Evolutionary conservation across 805 yeast genomes (phyloP).

Genomic region (Saccharomycopsis sp.): DNA sequence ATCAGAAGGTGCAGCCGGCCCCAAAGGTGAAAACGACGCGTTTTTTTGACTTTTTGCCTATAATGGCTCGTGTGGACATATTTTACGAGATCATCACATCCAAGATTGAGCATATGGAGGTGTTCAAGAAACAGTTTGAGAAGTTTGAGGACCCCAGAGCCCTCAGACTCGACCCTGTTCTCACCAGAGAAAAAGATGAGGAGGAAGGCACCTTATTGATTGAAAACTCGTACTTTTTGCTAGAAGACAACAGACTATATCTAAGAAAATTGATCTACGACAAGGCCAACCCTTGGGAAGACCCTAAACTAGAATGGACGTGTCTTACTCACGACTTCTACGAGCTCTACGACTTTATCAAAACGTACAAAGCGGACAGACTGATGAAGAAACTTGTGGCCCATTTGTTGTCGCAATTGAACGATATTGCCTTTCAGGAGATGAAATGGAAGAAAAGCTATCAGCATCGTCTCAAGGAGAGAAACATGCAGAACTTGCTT

Average conservation of each 20-base stretch:
- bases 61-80: conserved; percentile 44
- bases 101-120: conserved; percentile 37
- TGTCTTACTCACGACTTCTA: conserved; percentile 40
- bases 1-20: background rate
- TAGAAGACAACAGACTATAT: conserved; percentile 50
- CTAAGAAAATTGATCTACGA: conserved; percentile 28
- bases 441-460: conserved; percentile 47
- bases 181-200: conserved; percentile 17
- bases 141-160: conserved; percentile 28
- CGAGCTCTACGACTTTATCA: conserved; percentile 33
- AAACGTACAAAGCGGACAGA: conserved; percentile 24
- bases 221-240: conserved; percentile 30
- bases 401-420: conserved; percentile 29
- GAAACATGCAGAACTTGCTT: conserved; percentile 54
- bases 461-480: conserved; percentile 51
- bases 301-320: conserved; percentile 35
- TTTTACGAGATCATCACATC: conserved; percentile 36
- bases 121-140: conserved; percentile 44
- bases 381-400: conserved; percentile 28
- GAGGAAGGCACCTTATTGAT: background rate
- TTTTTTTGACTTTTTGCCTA: conserved; percentile 34
- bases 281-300: conserved; percentile 30
- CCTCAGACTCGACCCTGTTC: conserved; percentile 30
- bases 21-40: background rate
- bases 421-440: conserved; percentile 38